phyloP scores from a whole-genome alignment of 129 eudicot genomes.

The Centaurea solstitialis region DNA sequence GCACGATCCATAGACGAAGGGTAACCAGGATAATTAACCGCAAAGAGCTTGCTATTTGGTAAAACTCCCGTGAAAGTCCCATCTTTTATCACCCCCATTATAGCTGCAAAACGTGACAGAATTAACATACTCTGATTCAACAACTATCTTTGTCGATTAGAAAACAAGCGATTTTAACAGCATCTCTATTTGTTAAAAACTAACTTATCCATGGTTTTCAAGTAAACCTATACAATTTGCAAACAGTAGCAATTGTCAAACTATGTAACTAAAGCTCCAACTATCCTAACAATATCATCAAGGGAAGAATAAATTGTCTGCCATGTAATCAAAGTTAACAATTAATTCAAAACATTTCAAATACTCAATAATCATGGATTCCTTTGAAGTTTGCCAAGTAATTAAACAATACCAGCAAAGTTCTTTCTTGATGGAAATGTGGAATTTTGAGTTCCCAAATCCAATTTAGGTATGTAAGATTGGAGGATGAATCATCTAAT shows the following conservation, averaged over 20 bases:
- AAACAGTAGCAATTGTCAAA: not conserved
- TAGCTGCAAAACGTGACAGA: not conserved
- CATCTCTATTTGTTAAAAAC: not conserved
- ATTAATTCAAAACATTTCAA: not conserved
- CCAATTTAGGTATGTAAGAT: not conserved
- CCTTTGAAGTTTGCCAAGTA: not conserved
- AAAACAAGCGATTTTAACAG: too few relatives aligned
- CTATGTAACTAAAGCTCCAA: not conserved
- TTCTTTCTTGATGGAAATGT: not conserved
- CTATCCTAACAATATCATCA: not conserved
- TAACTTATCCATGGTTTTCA: too few relatives aligned
- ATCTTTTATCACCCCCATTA: slow-evolving; percentile 69
- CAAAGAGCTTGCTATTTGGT: slow-evolving; percentile 62
- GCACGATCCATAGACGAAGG: slow-evolving; percentile 86
- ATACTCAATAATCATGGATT: not conserved
- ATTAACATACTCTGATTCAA: not conserved
- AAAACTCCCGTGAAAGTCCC: slow-evolving; percentile 73
- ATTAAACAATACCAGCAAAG: too few relatives aligned
- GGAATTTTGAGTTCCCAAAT: not conserved
- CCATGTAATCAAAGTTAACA: not conserved
- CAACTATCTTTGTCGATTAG: not conserved
- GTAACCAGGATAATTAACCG: slow-evolving; percentile 87
- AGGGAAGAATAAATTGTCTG: not conserved
- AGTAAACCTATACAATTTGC: not conserved
- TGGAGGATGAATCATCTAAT: too few relatives aligned